A percentile compares a stretch with the other conserved stretches of the same genome.
phyloP scores from a whole-genome alignment of 1,284 basidiomycete species.

The Mrakiaceae sp. region DNA sequence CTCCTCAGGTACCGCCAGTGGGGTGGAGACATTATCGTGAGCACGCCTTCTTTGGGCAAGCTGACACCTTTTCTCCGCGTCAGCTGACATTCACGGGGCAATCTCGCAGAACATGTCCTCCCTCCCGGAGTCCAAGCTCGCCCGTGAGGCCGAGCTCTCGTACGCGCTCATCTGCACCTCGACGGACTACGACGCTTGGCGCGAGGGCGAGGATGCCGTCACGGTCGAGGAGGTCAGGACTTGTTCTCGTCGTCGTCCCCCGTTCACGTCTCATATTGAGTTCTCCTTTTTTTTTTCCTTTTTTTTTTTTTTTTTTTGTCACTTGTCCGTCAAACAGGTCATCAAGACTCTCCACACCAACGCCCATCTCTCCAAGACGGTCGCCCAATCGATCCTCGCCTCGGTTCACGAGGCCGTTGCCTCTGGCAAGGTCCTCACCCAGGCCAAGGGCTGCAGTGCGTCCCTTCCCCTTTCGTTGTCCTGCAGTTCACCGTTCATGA shows the following conservation, averaged over 20 bases:
- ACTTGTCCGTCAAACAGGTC: slow-evolving; percentile 38
- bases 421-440: slow-evolving; percentile 45
- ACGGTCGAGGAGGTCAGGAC: slow-evolving; percentile 56
- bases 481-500: slow-evolving; percentile 36
- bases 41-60: slow-evolving; percentile 7
- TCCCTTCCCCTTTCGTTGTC: too few species aligned
- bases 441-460: slow-evolving; percentile 53
- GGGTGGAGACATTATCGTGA: slow-evolving; percentile 88
- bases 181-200: slow-evolving; percentile 85
- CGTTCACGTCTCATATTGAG: background rate
- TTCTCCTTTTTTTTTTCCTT: background rate
- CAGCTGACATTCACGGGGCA: too few species aligned
- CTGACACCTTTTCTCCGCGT: too few species aligned
- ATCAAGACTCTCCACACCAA: slow-evolving; percentile 77
- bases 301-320: background rate
- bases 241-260: background rate
- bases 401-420: slow-evolving; percentile 54
- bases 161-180: slow-evolving; percentile 83
- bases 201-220: slow-evolving; percentile 65
- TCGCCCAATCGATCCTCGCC: slow-evolving; percentile 61
- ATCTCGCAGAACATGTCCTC: slow-evolving; percentile 61
- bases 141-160: slow-evolving; percentile 88
- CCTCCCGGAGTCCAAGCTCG: slow-evolving; percentile 89
- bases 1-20: slow-evolving; percentile 54
- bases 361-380: slow-evolving; percentile 61